phyloP scores from a whole-genome alignment of 805 yeast species.

The Tetrapisispora taiwanensis region DNA sequence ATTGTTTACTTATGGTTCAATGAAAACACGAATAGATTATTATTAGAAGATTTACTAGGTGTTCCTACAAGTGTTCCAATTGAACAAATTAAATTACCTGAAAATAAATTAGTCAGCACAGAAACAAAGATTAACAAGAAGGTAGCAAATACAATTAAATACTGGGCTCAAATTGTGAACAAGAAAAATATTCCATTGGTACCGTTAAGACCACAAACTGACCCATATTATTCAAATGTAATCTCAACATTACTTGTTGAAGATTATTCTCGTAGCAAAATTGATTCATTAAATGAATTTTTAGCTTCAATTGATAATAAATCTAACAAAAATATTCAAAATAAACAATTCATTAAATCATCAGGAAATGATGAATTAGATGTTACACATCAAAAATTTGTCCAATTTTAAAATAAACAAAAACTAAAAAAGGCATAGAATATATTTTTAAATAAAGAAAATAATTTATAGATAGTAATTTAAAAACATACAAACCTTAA shows the following conservation, averaged over 20 bases:
- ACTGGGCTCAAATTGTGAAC: constrained; percentile 29
- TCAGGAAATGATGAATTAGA: constrained; percentile 9
- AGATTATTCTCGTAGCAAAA: constrained; percentile 49
- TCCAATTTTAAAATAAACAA: constrained; percentile 18
- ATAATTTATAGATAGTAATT: too few species aligned
- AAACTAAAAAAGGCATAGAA: too few species aligned
- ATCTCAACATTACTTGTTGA: constrained; percentile 59
- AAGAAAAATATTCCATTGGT: constrained; percentile 19
- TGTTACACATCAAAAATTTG: constrained; percentile 28
- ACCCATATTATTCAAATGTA: constrained; percentile 20
- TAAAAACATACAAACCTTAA: too few species aligned
- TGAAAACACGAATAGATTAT: constrained; percentile 51
- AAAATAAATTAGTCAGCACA: constrained; percentile 54
- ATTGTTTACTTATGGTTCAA: constrained; percentile 56
- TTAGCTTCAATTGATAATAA: constrained; percentile 57
- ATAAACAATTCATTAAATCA: constrained; percentile 30
- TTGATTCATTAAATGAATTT: constrained; percentile 55
- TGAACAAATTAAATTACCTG: constrained; percentile 18
- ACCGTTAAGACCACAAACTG: constrained; percentile 26
- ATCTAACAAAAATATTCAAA: constrained; percentile 43
- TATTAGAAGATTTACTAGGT: constrained; percentile 71
- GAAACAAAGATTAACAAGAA: constrained; percentile 61
- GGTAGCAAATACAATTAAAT: constrained; percentile 52
- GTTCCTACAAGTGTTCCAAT: constrained; percentile 28
- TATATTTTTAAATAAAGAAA: too few species aligned